Evolutionary conservation across 352 stramenopile genomes (phyloP).

Genomic region (Pythium rishiriense): DNA sequence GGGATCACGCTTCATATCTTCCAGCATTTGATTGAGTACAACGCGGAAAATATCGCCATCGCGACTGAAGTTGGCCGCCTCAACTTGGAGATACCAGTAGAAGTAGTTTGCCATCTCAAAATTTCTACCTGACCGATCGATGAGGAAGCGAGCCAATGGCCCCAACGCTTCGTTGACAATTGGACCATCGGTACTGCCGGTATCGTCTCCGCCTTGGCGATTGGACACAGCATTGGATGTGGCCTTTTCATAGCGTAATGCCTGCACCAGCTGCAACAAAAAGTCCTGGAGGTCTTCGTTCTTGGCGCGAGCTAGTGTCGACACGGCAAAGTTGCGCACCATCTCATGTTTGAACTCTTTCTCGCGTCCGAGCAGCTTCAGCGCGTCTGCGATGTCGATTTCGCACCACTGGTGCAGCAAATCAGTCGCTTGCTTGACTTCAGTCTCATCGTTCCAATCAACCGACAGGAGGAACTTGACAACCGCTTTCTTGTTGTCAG

Average conservation of each 20-base stretch:
- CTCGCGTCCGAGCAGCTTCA: conserved; percentile 95
- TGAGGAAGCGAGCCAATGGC: conserved; percentile 93
- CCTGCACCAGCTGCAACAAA: conserved; percentile 98
- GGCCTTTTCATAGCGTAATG: conserved; percentile 90
- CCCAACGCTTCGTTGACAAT: conserved; percentile 56
- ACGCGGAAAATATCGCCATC: conserved; percentile 78
- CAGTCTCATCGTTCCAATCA: conserved; percentile 97
- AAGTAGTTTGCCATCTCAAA: conserved; percentile 98
- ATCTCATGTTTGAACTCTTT: conserved; percentile 90
- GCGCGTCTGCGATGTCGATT: conserved; percentile 97
- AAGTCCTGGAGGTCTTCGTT: conserved; percentile 98
- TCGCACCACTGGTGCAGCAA: conserved; percentile 86
- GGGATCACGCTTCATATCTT: conserved; percentile 90
- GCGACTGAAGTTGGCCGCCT: conserved; percentile 66
- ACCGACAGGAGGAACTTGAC: conserved; percentile 98
- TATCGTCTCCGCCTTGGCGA: conserved; percentile 39
- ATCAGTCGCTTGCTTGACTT: conserved; percentile 94
- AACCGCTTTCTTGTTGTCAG: conserved; percentile 94
- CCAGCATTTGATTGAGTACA: conserved; percentile 92
- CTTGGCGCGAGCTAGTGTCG: conserved; percentile 92
- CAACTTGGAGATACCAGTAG: conserved; percentile 93
- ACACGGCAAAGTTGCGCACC: conserved; percentile 96
- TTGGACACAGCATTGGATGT: conserved; percentile 15
- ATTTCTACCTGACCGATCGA: conserved; percentile 91
- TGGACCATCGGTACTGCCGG: conserved; percentile 39